Evolutionary conservation across 495 filamentous ascomycete species (phyloP), one percentile per base, ranked within the genome.

Genomic region (Mytilinidion resinicola): DNA sequence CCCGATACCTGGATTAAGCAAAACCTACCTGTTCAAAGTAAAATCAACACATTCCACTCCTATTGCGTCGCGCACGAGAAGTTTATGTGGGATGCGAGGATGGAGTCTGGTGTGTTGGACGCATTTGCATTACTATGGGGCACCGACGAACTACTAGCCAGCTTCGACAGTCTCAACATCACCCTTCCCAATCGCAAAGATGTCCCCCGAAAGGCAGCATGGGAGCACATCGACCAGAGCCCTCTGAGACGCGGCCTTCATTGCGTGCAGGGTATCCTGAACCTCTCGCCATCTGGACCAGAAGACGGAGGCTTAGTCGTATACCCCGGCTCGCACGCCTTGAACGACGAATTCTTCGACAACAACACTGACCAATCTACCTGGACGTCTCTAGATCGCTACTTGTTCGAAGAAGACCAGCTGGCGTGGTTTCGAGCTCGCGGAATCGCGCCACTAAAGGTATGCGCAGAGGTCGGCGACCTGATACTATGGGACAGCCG

Each of bases 401-500:
- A 66, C 34, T 49, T 41, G 9, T 70, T 77, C 56, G 61, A 63
- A 9, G 56, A 66, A 10, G 57, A 68, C 12, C 65, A 76, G 33
- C 56, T 77, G 44, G 20, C 68, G 6, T 77, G 70, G 72, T 77
- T 72, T 54, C 34, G 51, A 33, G 57, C 44, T 5, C 68, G 56
- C 5, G 74, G 70, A 4, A 62, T 68, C 55, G 62, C 68, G 38
- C 66, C 69, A 1, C 36, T 57, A 34, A 76, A 77, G 51, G 73
- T 76, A 1, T 62, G 66, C 21, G 72, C 73, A 0, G 73, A 74
- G 39, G 67, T 70, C 0, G 75, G 75, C 0, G 75, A 77, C 53
- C 59, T 78, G 39, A 70, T 78, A 36, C 59, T 78, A 0, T 78
- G 75, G 73, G 74, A 78, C 49, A 72, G 68, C 7, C 70, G 74